Base-by-base conservation (phyloP, 176 grass and related monocot species). In the Aechmea fasciata region DNA sequence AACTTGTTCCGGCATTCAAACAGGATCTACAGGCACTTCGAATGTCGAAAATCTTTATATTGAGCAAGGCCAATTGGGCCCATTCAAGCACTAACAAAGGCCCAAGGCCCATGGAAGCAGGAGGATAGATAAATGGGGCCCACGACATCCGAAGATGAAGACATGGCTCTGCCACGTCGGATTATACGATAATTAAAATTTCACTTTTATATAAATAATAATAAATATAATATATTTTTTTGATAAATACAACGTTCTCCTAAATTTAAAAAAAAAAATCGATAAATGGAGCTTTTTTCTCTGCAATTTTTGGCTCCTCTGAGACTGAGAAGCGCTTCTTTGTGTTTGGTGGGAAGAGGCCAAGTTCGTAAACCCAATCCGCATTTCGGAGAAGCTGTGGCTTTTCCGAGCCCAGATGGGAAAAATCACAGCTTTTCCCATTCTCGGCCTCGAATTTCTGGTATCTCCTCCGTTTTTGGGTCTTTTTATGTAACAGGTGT, bases 161-260 rank as follows among this genome's bases (percentile, higher is more conserved):
- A 63, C 71, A 10, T 14, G 15, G 17, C 53, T 73, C 57, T 13
- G 55, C 71, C 71, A 73, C 71, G 53, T 73, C 24, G 13, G 55
- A 73, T 63, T 48, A 47, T 13, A 49, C 6, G 10, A 55, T 13
- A 47, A 63, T 13, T 22, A 70, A 13, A 9, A 6, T 25, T 3
- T 18, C 13, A 52, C 52, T 3, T 70, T 4, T 3, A 13, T 13
- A 11, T 17, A 51, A 13, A 70, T 49, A n/a, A n/a, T n/a, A n/a
- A n/a, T n/a, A n/a, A n/a, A n/a, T n/a, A n/a, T n/a, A 51, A 5
- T 49, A 24, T 10, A 12, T 51, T 53, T n/a, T 11, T 11, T 23
- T 22, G 13, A 6, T 11, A 20, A 1, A 24, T 29, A 10, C 71
- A 52, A n/a, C 8, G 1, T 29, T 29, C 10, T 14, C 12, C 13